Base-by-base conservation (phyloP, 2,329 filamentous ascomycete genomes). In the Tolypocladium inflatum region DNA sequence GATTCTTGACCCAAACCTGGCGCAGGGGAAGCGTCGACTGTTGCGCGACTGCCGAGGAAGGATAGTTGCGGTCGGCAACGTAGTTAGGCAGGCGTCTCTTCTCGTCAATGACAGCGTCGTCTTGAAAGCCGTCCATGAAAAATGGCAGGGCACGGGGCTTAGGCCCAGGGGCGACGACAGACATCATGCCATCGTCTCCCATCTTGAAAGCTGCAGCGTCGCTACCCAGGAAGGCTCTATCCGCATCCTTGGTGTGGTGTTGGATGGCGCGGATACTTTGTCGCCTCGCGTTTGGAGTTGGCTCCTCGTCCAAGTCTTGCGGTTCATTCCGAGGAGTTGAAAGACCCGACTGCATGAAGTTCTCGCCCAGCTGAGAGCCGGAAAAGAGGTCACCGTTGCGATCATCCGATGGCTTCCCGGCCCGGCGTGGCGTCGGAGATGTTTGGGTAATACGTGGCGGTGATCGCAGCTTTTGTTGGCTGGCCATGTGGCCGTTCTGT, bases 291-390 rank as follows among this genome's bases (percentile, higher is more conserved):
- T 54, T 60, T 33, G 58, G 57, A 43, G 56, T 55, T 41, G 45
- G 56, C 38, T 57, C 57, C 35, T 60, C 59, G 15, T 57, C 59
- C 45, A 58, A 35, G 45, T 54, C 51, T 57, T 54, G 61, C n/a
- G 61, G 56, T 15, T 72, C 71, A 37, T 70, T 72, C 19, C 65
- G 66, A 17, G 73, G 73, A 17, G 73, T 73, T 13, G 73, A 73
- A 5, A 72, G 61, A 8, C 71, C 70, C 35, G 73, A 75, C 23
- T 70, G 67, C 71, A 75, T 73, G 45, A 75, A 75, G 52, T 67
- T 68, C 11, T 75, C 73, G 15, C 70, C 71, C 6, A 75, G 67
- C 58, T 74, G 71, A 5, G 73, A 75, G 6, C 73, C 73, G 35
- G 66, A 68, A 45, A 75, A 74, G n/a, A 74, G 58, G 11, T 67